Evolutionary conservation across 1,284 basidiomycete species (phyloP), one percentile per base, ranked within the genome.

Genomic region (Papiliotrema terrestris): DNA sequence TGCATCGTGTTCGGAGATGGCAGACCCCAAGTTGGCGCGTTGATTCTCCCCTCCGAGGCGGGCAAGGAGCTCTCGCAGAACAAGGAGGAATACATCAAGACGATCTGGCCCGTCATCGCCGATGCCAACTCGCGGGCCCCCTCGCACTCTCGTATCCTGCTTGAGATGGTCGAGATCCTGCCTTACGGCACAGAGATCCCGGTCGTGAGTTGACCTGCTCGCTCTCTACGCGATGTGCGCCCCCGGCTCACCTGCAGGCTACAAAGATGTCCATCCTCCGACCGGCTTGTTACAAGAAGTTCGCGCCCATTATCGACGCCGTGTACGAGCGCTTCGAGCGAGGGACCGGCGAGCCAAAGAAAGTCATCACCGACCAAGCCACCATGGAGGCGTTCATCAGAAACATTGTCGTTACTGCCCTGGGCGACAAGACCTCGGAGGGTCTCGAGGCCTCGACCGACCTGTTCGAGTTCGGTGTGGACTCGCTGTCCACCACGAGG

Each of bases 1-100:
- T 83, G 81, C 25, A 79, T 86, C 59, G 80, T 86, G 45, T 86
- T 86, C 49, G 84, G 85, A 8, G 77, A 80, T 19, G 81, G 77
- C 6, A 73, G 80, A 42, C 78, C 82, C 4, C 81, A 83, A 55
- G 76, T 80, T 6, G 84, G 84, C 4, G 81, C 78, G 3, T 72
- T 85, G 13, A 79, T 86, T 52, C 74, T 84, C n/a, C 82, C 82
- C 0, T 80, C 83, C 1, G 80, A 81, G 14, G 62, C 75, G 0
- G 79, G 74, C 2, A 78, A 75, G 32, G 73, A 76, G 38, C 67
- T 78, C 43, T 68, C 76, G 11, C 66, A 70, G 20, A 68, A 75
- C 42, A 75, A 80, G 53, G 69, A 80, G 19, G 67, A 64, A 13
- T 73, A 56, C 56, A 48, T 78, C 54, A 68, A 77, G 32, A 74